These are phyloP conservation scores for Endogone sp. DNA, from an alignment of 192 early-diverging fungal genomes.

Conservation along the genomic window DNA sequence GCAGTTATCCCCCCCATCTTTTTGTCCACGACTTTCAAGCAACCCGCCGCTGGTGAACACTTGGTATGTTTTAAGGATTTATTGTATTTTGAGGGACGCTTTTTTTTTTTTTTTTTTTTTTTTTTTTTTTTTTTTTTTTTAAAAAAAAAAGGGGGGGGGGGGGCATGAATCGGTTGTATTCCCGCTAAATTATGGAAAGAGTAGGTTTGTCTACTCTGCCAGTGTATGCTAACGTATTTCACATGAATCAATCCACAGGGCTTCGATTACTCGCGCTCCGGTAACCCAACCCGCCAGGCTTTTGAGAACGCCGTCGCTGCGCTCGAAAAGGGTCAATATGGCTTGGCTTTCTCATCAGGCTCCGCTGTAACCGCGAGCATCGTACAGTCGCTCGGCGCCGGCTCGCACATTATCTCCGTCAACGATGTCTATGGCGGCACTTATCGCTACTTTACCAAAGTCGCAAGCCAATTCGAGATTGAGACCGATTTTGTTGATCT, in stretches of 20 bases:
- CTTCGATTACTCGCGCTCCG: constrained; percentile 79
- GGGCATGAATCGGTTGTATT: no score
- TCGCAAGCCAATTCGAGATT: constrained; percentile 61
- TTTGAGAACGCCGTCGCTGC: constrained; percentile 88
- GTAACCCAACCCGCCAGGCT: constrained; percentile 72
- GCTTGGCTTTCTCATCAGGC: constrained; percentile 78
- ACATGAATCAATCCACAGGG: constrained; percentile 25
- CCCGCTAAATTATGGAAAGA: background rate
- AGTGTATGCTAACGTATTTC: background rate
- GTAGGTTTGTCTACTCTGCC: no score
- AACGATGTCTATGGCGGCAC: constrained; percentile 92
- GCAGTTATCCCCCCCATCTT: constrained; percentile 97
- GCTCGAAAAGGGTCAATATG: constrained; percentile 87
- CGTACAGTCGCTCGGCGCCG: constrained; percentile 61
- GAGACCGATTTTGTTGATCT: constrained; percentile 80
- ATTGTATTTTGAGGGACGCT: no score
- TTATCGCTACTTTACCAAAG: constrained; percentile 85
- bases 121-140: background rate
- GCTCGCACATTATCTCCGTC: constrained; percentile 77
- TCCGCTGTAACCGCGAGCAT: constrained; percentile 84
- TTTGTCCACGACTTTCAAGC: constrained; percentile 96
- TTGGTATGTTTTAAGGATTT: constrained; percentile 46
- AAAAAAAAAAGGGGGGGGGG: no score
- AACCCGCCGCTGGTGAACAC: constrained; percentile 88
- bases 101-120: no score